Conservation (phyloP, 345 rosid genomes). For the Salix exigua region DNA sequence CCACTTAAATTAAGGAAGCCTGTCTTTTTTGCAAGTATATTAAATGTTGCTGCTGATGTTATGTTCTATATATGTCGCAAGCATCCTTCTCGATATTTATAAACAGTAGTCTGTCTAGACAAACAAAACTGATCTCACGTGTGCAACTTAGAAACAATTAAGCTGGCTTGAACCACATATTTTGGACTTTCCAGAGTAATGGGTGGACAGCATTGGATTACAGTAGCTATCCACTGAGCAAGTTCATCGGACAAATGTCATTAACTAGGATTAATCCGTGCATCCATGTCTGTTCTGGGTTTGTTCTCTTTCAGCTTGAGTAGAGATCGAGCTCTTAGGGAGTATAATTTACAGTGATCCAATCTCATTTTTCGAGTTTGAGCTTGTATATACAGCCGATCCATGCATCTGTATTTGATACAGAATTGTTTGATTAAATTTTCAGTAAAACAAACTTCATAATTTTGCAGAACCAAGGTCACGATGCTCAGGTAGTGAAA, state of each 20-base stretch:
- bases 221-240: neutral
- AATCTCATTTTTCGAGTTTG: neutral
- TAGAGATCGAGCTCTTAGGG: neutral
- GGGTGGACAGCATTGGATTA: neutral
- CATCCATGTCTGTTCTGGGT: neutral
- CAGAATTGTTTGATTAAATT: neutral
- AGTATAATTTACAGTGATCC: no score
- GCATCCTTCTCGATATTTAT: neutral
- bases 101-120: neutral
- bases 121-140: neutral
- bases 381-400: neutral
- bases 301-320: neutral
- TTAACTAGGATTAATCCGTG: neutral
- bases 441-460: neutral
- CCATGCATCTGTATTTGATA: neutral
- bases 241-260: neutral
- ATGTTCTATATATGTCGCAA: neutral
- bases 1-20: neutral
- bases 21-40: neutral
- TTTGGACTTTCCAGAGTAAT: neutral
- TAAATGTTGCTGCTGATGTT: neutral
- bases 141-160: neutral
- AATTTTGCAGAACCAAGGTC: slow-evolving; percentile 54
- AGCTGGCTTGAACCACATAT: neutral
- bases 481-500: slow-evolving; percentile 68